Base-by-base conservation (phyloP, 2,329 filamentous ascomycete genomes). In the Nemania sp. region DNA sequence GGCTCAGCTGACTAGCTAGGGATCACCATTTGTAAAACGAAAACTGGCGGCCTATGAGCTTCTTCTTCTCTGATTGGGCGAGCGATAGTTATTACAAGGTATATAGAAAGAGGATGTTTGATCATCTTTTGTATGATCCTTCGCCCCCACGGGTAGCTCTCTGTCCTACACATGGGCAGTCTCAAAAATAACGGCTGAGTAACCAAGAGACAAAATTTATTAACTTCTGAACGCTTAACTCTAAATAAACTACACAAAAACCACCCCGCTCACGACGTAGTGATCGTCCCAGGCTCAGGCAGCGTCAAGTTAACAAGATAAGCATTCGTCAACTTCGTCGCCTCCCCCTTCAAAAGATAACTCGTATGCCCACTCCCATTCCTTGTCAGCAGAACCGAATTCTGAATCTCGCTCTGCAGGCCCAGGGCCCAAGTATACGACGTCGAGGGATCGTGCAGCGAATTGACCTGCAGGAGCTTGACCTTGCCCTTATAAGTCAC, bases 351-450 rank as follows among this genome's bases (percentile, higher is more conserved):
- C 8, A 64, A 46, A 6, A 61, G 45, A 36, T 70, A 71, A 48
- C 70, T 75, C 44, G 72, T 74, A 49, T 76, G 73, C 0, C 73
- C 73, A 39, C 66, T 62, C 2, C 74, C 75, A 30, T 72, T 66
- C 14, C 75, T 64, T 9, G 69, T 70, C n/a, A 78, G 37, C 37
- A 77, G 54, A 8, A 72, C 66, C 8, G 65, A 62, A 24, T 70
- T 72, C 36, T 64, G 59, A 55, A 73, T 64, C 54, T 66, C 68
- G 7, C 41, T 47, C 41, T 63, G 64, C 42, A 75, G 58, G 1
- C 69, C 67, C 15, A 66, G 57, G 39, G 70, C 73, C 70, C 72
- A 75, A 15, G 64, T 61, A 46, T 71, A 70, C 20, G 68, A 68
- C 2, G 74, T 76, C 28, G 66, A 68, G 2, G 75, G 74, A 60